Percentiles rank a stretch among this genome's conserved stretches.
Evolutionary conservation across 2,329 filamentous ascomycete genomes (phyloP).

Genomic region (Onygenales sp.): DNA sequence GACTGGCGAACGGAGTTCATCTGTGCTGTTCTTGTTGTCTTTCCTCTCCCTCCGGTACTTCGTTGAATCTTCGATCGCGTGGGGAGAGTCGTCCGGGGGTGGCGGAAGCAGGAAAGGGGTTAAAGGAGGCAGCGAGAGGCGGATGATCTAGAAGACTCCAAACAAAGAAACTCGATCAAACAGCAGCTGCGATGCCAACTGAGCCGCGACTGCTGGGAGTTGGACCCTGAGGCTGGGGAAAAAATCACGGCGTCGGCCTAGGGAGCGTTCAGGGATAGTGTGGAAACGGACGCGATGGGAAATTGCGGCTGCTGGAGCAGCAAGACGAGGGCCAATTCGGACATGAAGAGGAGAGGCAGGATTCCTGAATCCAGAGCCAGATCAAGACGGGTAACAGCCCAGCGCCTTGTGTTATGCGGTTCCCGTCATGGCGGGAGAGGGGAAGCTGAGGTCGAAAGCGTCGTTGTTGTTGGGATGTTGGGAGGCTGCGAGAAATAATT

Average conservation of each 20-base stretch:
- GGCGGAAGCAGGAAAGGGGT: not conserved
- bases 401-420: not conserved
- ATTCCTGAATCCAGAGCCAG: not conserved
- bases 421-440: not conserved
- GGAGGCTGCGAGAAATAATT: not conserved
- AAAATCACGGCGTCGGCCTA: not conserved
- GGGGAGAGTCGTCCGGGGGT: not conserved
- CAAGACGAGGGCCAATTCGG: not conserved
- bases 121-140: not conserved
- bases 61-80: not conserved
- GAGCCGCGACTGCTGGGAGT: not conserved
- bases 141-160: not conserved
- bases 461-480: not conserved
- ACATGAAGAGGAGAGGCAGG: constrained; percentile 4
- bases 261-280: not conserved
- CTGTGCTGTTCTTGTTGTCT: not conserved
- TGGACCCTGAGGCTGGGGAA: not conserved
- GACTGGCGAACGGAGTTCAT: constrained; percentile 53
- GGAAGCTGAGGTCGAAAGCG: not conserved
- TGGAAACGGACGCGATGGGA: not conserved
- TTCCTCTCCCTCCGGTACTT: not conserved
- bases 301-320: constrained; percentile 5
- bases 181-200: not conserved
- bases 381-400: not conserved
- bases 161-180: not conserved